A percentile compares a stretch with the other conserved stretches of the same genome.
phyloP scores from a whole-genome alignment of 2,329 filamentous ascomycete species.

The Claviceps monticola region DNA sequence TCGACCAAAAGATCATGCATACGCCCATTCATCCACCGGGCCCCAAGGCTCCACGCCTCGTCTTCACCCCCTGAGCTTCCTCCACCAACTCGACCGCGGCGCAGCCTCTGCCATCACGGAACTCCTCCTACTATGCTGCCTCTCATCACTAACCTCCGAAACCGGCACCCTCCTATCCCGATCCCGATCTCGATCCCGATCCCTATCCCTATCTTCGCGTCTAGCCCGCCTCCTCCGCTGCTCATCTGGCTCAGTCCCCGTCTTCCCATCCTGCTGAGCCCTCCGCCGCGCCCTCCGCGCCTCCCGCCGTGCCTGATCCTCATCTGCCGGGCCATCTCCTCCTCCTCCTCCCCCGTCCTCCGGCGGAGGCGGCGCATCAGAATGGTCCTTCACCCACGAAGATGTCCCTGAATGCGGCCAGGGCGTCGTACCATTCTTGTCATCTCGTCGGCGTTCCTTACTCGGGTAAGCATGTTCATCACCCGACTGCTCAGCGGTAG shows the following conservation, averaged over 20 bases:
- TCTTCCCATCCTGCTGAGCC: conserved; percentile 27
- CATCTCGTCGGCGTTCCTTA: conserved; percentile 22
- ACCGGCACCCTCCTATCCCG: conserved; percentile 16
- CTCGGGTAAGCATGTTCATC: conserved; percentile 32
- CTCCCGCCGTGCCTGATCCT: conserved; percentile 36
- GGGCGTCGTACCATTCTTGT: conserved; percentile 22
- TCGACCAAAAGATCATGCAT: too few species aligned
- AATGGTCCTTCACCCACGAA: conserved; percentile 53
- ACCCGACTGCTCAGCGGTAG: conserved; percentile 23
- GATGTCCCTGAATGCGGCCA: conserved; percentile 53
- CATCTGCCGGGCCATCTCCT: conserved; percentile 19
- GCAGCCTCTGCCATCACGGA: conserved; percentile 30
- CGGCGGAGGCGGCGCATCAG: conserved; percentile 46
- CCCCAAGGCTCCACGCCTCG: too few species aligned
- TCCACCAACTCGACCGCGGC: conserved; percentile 46
- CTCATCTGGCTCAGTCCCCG: conserved; percentile 30
- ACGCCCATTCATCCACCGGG: too few species aligned
- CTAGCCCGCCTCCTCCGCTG: conserved; percentile 28
- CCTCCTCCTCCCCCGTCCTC: conserved; percentile 16
- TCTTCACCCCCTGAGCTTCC: conserved; percentile 33
- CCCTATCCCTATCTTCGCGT: conserved; percentile 29
- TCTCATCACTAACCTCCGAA: conserved; percentile 32
- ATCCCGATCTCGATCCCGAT: conserved; percentile 18
- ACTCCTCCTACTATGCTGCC: conserved; percentile 26
- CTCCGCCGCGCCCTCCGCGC: conserved; percentile 32